Evolutionary conservation across 257 asterid genomes (phyloP).

Genomic region (Lycium ferocissimum): DNA sequence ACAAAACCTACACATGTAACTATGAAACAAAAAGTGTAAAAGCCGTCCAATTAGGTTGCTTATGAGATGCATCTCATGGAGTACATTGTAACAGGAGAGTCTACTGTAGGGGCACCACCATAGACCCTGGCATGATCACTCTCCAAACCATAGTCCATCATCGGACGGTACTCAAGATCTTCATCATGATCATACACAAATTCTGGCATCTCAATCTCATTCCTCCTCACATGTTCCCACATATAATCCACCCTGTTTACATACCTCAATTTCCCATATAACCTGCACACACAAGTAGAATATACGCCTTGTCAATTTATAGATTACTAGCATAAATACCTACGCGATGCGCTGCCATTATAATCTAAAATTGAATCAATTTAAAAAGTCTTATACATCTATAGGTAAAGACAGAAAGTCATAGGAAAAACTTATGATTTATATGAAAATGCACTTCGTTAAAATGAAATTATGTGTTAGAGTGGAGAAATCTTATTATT

Average conservation of each 20-base stretch:
- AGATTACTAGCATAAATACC: too few relatives aligned
- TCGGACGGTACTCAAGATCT: slow-evolving; percentile 72
- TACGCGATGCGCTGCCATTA: too few relatives aligned
- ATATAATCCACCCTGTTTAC: slow-evolving; percentile 70
- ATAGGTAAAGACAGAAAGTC: too few relatives aligned
- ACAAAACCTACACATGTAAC: background rate
- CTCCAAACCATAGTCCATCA: slow-evolving; percentile 82
- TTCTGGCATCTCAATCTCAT: slow-evolving; percentile 75
- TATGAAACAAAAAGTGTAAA: background rate
- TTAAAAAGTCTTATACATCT: too few relatives aligned
- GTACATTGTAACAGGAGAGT: slow-evolving; percentile 57
- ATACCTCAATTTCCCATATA: slow-evolving; percentile 74
- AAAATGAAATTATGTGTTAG: too few relatives aligned
- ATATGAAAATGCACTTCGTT: too few relatives aligned
- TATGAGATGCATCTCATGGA: slow-evolving; percentile 84
- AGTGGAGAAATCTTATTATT: too few relatives aligned
- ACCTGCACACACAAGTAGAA: slow-evolving; percentile 41
- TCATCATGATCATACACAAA: slow-evolving; percentile 81
- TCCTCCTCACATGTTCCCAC: slow-evolving; percentile 76
- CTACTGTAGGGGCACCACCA: slow-evolving; percentile 43
- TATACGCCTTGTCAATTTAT: background rate
- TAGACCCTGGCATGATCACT: slow-evolving; percentile 71
- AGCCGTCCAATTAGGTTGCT: background rate
- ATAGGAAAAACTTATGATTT: too few relatives aligned
- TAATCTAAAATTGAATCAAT: too few relatives aligned